Percentiles rank a stretch among this genome's conserved stretches.
These are phyloP conservation scores for Fusarium nodosum DNA, from an alignment of 2,329 filamentous ascomycete genomes.

Conservation along the genomic window DNA sequence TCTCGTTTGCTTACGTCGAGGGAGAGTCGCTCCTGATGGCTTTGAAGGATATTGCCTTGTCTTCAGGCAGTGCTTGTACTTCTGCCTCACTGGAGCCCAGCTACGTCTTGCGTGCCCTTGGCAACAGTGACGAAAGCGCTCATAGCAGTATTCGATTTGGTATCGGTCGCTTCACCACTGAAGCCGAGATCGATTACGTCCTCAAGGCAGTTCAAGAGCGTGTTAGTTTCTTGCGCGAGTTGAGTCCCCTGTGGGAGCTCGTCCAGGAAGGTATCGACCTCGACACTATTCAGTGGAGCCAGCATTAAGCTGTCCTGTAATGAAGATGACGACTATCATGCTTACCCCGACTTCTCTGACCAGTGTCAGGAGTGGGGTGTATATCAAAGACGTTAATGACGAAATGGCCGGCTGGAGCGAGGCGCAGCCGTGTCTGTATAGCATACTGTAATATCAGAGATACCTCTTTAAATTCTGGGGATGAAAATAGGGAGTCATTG, in stretches of 20 bases:
- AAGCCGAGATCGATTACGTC: conserved; percentile 96
- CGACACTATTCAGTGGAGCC: conserved; percentile 97
- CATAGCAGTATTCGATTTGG: conserved; percentile 98
- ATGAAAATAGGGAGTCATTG: conserved; percentile 46
- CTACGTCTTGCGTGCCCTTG: conserved; percentile 93
- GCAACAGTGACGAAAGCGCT: conserved; percentile 96
- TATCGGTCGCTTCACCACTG: conserved; percentile 96
- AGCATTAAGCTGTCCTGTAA: conserved; percentile 73
- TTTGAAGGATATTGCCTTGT: conserved; percentile 96
- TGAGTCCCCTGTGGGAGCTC: conserved; percentile 96
- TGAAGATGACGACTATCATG: conserved; percentile 14
- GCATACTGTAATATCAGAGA: conserved; percentile 53
- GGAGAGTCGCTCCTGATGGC: conserved; percentile 99
- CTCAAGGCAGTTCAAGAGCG: conserved; percentile 92
- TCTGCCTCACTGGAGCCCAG: conserved; percentile 96
- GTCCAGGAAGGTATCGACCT: conserved; percentile 97
- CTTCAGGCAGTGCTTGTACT: conserved; percentile 96
- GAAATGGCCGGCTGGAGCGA: conserved; percentile 37
- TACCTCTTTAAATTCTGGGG: conserved; percentile 50
- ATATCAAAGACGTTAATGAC: conserved; percentile 27
- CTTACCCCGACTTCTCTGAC: conserved; percentile 5
- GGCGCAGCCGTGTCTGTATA: conserved; percentile 51
- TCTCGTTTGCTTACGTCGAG: conserved; percentile 98
- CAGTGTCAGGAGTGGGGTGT: conserved; percentile 3
- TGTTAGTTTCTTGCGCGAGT: conserved; percentile 91